Percentiles rank a stretch among this genome's conserved stretches.
Conservation (phyloP, 257 asterid species). For the Solanum rostratum region DNA sequence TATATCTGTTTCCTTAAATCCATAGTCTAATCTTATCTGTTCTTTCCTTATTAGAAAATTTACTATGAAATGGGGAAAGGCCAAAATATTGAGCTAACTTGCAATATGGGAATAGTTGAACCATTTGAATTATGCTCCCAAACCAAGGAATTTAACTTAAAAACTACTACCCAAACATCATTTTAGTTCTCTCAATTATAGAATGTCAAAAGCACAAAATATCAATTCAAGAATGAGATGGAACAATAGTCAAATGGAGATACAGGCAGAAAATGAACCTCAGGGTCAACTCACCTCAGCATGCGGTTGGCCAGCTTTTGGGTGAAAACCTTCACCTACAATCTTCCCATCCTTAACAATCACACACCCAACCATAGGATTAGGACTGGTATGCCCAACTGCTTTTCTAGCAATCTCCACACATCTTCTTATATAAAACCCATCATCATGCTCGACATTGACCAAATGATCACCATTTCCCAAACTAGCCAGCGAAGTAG, state of each 20-base stretch:
- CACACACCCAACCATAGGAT: conserved; percentile 96
- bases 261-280: background rate
- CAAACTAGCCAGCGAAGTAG: conserved; percentile 14
- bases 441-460: conserved; percentile 35
- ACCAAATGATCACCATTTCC: conserved; percentile 14
- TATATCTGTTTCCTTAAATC: background rate
- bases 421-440: conserved; percentile 65
- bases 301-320: conserved; percentile 97
- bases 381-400: conserved; percentile 78
- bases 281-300: conserved; percentile 54
- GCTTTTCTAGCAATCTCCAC: conserved; percentile 83
- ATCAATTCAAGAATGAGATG: background rate
- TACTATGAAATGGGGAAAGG: background rate
- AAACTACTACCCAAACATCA: background rate
- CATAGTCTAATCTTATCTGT: background rate
- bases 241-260: background rate
- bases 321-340: conserved; percentile 92
- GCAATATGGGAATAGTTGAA: background rate
- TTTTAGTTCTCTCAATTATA: background rate
- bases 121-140: background rate
- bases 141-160: background rate
- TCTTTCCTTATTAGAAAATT: background rate
- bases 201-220: background rate
- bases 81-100: background rate
- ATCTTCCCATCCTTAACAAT: conserved; percentile 74